Base-by-base conservation (phyloP, 768 basidiomycete species). In the Peribolospora baueri region DNA sequence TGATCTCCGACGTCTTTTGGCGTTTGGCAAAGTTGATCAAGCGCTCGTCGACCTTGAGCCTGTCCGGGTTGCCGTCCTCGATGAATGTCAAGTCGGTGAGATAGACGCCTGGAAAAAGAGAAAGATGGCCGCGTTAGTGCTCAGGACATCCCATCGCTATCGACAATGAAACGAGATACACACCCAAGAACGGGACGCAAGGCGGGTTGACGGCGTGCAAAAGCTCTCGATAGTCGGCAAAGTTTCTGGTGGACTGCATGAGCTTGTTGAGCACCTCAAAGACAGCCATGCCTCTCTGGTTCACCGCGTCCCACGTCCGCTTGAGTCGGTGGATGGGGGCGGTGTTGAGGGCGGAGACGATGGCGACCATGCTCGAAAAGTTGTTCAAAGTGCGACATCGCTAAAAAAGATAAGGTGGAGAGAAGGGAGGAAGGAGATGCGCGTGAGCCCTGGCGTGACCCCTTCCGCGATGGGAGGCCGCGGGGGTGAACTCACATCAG, bases 21-120 rank as follows among this genome's bases (percentile, higher is more conserved):
- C 91, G 82, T 68, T 98, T 98, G 64, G 80, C 78, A 71, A 97
- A 97, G 70, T 97, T 95, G 69, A 97, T 80, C 42, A 63, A 61
- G 46, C 76, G 75, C 6, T 78, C 81, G 46, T 65, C 63, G 37
- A 65, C 64, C 7, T 59, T 53, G 10, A 93, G 71, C 61, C 74
- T 77, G 70, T 97, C 85, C 52, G 82, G 81, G 64, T 85, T 87
- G 7, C 91, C 93, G 61, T 95, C 93, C 68, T 93, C 86, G 65
- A 93, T 91, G 68, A 97, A 95, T n/a, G 88, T 90, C 58, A 97
- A 72, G 5, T 83, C 85, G 5, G 91, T 90, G 38, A 98, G 76
- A 71, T 91, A 95, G 54, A 95, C 83, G 63, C 93, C 91, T 93
- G 61, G 0, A 49, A 49, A 0, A 36, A 8, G 39, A 56, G 47